Percentiles rank a stretch among this genome's conserved stretches.
Conservation (phyloP, 1,139 yeast species). For the Geotrichum candidum region DNA sequence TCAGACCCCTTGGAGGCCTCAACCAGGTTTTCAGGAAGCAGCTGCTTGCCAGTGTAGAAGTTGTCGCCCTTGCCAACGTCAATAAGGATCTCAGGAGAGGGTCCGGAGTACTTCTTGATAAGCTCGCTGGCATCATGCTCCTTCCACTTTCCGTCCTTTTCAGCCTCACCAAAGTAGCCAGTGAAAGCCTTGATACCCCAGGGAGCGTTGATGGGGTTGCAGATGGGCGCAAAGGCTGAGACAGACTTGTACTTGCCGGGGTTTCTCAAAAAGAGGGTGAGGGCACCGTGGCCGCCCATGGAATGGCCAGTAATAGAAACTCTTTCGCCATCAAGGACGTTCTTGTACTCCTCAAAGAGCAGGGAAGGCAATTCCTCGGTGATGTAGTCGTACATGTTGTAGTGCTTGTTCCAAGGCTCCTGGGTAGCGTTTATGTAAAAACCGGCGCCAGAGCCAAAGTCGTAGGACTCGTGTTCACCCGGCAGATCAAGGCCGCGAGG, state of each 20-base stretch:
- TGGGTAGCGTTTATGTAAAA: conserved; percentile 82
- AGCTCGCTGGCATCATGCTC: conserved; percentile 78
- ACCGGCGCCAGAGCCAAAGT: conserved; percentile 94
- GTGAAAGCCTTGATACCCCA: conserved; percentile 87
- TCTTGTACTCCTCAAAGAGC: conserved; percentile 35
- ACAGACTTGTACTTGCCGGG: conserved; percentile 75
- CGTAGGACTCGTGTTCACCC: conserved; percentile 82
- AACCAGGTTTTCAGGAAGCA: conserved; percentile 69
- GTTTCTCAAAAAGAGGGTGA: conserved; percentile 66
- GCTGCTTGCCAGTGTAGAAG: conserved; percentile 61
- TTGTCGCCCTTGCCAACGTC: conserved; percentile 79
- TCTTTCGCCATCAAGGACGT: conserved; percentile 49
- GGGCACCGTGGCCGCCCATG: conserved; percentile 97
- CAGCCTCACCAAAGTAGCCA: conserved; percentile 64
- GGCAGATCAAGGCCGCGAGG: conserved; percentile 84
- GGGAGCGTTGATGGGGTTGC: conserved; percentile 66
- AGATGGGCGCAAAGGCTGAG: conserved; percentile 87
- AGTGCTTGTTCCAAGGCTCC: conserved; percentile 64
- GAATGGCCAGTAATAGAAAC: conserved; percentile 88
- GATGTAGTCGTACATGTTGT: conserved; percentile 81
- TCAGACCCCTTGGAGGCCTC: conserved; percentile 57
- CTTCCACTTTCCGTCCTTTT: conserved; percentile 50
- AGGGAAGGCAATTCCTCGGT: conserved; percentile 61
- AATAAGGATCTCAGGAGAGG: conserved; percentile 59
- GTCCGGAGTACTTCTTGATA: conserved; percentile 50